Evolutionary conservation across 495 filamentous ascomycete genomes (phyloP).

Genomic region (Aspergillus egyptiacus): DNA sequence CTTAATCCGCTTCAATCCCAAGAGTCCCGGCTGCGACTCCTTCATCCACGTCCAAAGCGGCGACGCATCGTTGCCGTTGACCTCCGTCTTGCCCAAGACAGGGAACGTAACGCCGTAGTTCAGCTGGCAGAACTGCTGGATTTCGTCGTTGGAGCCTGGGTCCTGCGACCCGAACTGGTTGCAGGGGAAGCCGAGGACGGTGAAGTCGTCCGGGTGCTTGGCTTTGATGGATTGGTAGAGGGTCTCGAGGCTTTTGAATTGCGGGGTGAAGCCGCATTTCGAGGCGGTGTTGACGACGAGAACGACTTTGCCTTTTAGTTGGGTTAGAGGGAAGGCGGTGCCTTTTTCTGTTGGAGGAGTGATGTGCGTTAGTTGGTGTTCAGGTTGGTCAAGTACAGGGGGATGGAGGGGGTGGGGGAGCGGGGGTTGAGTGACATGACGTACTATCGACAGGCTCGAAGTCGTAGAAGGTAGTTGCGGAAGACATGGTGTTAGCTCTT

Average conservation of each 20-base stretch:
- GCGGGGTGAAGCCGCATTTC: constrained; percentile 98
- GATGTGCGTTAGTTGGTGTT: constrained; percentile 13
- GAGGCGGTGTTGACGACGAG: constrained; percentile 97
- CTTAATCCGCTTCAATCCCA: constrained; percentile 86
- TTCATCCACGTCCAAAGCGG: constrained; percentile 89
- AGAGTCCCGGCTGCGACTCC: constrained; percentile 68
- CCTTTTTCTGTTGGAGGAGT: constrained; percentile 59
- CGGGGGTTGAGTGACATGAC: constrained; percentile 23
- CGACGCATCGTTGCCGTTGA: constrained; percentile 78
- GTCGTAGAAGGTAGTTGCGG: constrained; percentile 84
- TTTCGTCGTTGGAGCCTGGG: constrained; percentile 81
- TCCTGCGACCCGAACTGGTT: constrained; percentile 95
- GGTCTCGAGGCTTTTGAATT: constrained; percentile 85
- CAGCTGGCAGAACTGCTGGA: constrained; percentile 83
- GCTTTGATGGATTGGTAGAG: constrained; percentile 74
- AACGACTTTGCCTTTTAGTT: constrained; percentile 82
- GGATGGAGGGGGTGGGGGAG: not conserved
- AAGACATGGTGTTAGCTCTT: constrained; percentile 59
- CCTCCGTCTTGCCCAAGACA: constrained; percentile 82
- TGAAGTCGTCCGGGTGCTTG: constrained; percentile 66
- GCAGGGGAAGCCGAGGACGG: constrained; percentile 92
- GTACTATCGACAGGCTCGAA: constrained; percentile 80
- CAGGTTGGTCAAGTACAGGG: constrained; percentile 2
- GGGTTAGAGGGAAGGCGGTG: constrained; percentile 56
- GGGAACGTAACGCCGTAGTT: constrained; percentile 97